These are phyloP conservation scores for Fennellomyces sp. DNA, from an alignment of 371 early-diverging fungal species.

Conservation along the genomic window DNA sequence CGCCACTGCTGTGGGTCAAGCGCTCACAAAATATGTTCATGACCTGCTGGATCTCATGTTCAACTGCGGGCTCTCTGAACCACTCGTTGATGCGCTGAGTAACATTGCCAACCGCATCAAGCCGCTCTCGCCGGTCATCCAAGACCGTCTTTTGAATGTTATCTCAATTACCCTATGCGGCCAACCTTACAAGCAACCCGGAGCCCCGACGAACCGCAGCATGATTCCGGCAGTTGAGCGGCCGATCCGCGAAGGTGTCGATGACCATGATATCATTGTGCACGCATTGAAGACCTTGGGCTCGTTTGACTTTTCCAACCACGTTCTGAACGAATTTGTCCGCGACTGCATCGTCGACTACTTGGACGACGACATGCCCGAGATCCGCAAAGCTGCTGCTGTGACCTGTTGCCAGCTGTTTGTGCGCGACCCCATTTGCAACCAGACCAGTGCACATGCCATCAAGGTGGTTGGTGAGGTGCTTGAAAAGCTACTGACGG, in stretches of 20 bases:
- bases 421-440: constrained; percentile 74
- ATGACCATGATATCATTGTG: constrained; percentile 79
- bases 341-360: constrained; percentile 86
- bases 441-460: constrained; percentile 82
- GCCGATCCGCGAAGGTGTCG: constrained; percentile 53
- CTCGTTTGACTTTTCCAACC: constrained; percentile 83
- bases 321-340: constrained; percentile 90
- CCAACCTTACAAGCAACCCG: constrained; percentile 84
- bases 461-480: constrained; percentile 90
- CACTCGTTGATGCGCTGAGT: constrained; percentile 80
- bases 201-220: constrained; percentile 62
- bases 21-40: constrained; percentile 84
- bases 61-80: constrained; percentile 81
- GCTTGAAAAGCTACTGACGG: constrained; percentile 83
- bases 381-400: constrained; percentile 88
- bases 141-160: constrained; percentile 89
- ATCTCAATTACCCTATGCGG: constrained; percentile 87
- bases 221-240: constrained; percentile 44
- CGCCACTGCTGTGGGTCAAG: constrained; percentile 89
- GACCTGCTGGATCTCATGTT: constrained; percentile 94
- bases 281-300: constrained; percentile 89
- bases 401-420: constrained; percentile 88
- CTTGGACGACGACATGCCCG: constrained; percentile 82
- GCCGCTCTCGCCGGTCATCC: constrained; percentile 83
- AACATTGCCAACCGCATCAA: constrained; percentile 84